Conservation (phyloP, 768 basidiomycete genomes). For the Flagelloscypha sp. region DNA sequence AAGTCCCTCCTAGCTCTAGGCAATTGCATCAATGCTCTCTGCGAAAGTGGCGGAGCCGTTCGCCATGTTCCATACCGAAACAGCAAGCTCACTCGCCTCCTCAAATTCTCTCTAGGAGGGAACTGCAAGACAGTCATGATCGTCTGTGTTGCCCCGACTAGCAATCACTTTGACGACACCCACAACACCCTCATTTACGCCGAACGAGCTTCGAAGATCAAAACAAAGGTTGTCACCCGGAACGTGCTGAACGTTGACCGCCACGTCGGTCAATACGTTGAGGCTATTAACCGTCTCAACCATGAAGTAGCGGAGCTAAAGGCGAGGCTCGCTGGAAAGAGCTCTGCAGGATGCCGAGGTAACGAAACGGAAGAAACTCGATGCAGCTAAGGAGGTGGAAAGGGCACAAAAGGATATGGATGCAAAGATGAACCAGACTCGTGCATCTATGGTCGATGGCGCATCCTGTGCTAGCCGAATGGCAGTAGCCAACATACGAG, state of each 20-base stretch:
- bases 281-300: constrained; percentile 86
- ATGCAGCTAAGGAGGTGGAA: constrained; percentile 67
- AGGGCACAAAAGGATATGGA: constrained; percentile 67
- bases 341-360: constrained; percentile 54
- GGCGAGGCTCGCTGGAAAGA: constrained; percentile 71
- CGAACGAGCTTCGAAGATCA: constrained; percentile 96
- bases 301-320: constrained; percentile 80
- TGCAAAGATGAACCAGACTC: constrained; percentile 62
- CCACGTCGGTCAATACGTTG: constrained; percentile 92
- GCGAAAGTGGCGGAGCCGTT: constrained; percentile 81
- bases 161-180: constrained; percentile 94
- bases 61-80: constrained; percentile 96
- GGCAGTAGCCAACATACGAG: constrained; percentile 57
- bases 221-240: constrained; percentile 92
- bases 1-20: constrained; percentile 95
- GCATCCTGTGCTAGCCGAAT: constrained; percentile 67
- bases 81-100: constrained; percentile 93
- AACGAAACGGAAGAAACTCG: constrained; percentile 56
- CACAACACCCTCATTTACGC: constrained; percentile 98
- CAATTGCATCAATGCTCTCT: constrained; percentile 97
- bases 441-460: constrained; percentile 64
- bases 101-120: constrained; percentile 96
- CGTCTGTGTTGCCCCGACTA: constrained; percentile 93
- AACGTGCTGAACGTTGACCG: constrained; percentile 94
- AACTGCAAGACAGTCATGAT: constrained; percentile 99